Percentiles rank a stretch among this genome's conserved stretches.
Evolutionary conservation across 345 rosid species (phyloP).

Genomic region (Barbarea vulgaris): DNA sequence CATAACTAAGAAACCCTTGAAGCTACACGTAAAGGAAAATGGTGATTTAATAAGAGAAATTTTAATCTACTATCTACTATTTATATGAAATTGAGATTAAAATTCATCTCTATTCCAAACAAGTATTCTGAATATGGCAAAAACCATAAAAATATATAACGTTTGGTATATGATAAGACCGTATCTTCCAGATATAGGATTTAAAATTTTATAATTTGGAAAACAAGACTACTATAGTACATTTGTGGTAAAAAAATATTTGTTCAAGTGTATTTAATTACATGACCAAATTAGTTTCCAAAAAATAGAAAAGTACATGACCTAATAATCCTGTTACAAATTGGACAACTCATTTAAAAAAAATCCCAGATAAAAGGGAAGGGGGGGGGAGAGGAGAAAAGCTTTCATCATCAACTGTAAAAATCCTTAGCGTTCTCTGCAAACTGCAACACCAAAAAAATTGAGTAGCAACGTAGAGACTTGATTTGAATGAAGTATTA

Average conservation of each 20-base stretch:
- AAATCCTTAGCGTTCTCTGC: neutral
- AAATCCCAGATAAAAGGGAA: neutral
- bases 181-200: neutral
- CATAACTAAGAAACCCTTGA: neutral
- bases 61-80: neutral
- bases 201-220: neutral
- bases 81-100: neutral
- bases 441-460: conserved; percentile 22
- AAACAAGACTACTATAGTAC: neutral
- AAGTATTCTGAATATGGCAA: neutral
- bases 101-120: neutral
- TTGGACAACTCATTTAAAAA: neutral
- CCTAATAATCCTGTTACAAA: neutral
- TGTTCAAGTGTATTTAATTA: neutral
- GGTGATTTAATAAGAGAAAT: neutral
- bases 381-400: neutral
- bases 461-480: neutral
- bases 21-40: neutral
- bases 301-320: neutral
- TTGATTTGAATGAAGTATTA: neutral
- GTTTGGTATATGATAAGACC: conserved; percentile 6
- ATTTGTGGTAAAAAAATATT: neutral
- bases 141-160: neutral
- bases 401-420: conserved; percentile 10
- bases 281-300: neutral